Evolutionary conservation across 73 alveolate species (phyloP), one percentile per base, ranked within the genome.

Genomic region (Paramecium caudatum): DNA sequence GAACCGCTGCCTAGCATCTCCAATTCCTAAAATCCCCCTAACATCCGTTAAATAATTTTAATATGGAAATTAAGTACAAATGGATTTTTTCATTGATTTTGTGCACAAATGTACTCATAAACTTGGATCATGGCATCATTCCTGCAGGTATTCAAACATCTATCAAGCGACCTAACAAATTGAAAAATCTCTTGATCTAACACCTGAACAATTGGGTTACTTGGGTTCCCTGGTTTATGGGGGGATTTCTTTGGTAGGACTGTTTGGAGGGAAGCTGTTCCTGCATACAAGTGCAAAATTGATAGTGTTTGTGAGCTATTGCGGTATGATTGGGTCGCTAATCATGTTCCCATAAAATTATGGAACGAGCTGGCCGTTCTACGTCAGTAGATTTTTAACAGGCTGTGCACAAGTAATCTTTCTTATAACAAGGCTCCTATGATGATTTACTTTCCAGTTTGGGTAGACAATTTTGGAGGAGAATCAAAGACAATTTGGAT

Each of bases 81-180:
- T 74, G 88, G 88, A 74, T 91, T 82, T 49, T 84, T 55, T 61
- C 90, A 15, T 39, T 74, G 43, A 33, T 74, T 0, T 37, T 74
- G 19, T 8, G 43, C 39, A 86, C 96, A 4, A 95, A 96, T 92
- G 61, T 95, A 4, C 70, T 96, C 48, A 90, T 94, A n/a, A 94
- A 96, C 90, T 80, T 96, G 36, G 99, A 96, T 82, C 97, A 95
- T 49, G 99, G 98, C 5, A 94, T 92, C 32, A 87, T 96, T 34
- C 98, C 98, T 12, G 99, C 99, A 36, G 93, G 90, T 86, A 86
- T 27, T 39, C 13, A 19, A 74, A n/a, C 19, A 30, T 74, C 21
- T 15, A 39, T 74, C 39, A 65, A 74, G 92, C 95, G 8, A 93
- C 94, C 4, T 91, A 85, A 32, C 83, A 91, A 83, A 82, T 96